Conservation (phyloP, 345 rosid genomes). For the Aurinia saxatilis region DNA sequence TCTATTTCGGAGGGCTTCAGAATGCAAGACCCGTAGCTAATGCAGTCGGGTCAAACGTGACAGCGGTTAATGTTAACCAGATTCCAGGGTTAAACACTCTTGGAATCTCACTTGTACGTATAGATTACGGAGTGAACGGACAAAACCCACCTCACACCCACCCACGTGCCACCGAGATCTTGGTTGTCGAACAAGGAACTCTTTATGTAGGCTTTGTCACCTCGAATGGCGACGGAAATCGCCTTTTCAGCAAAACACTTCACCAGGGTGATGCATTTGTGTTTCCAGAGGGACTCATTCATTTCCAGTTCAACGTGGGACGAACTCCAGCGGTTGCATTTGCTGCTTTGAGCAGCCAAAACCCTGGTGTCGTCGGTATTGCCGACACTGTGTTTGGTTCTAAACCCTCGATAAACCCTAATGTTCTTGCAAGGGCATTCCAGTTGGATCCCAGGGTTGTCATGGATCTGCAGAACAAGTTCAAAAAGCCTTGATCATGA, state of each 20-base stretch:
- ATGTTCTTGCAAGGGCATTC: conserved; percentile 14
- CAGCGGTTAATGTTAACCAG: too few species aligned
- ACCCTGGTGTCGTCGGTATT: conserved; percentile 2
- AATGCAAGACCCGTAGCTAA: too few species aligned
- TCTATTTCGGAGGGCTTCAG: too few species aligned
- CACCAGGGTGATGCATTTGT: conserved; percentile 3
- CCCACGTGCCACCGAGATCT: too few species aligned
- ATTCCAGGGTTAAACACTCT: too few species aligned
- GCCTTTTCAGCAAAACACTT: conserved; percentile 12
- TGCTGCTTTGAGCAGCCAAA: conserved; percentile 13
- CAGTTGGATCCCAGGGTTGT: neutral
- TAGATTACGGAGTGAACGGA: conserved; percentile 7
- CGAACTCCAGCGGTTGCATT: too few species aligned
- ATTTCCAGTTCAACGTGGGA: conserved; percentile 4
- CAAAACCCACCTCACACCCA: too few species aligned
- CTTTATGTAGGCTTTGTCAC: conserved; percentile 22
- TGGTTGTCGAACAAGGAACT: conserved; percentile 7
- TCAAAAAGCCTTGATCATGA: too few species aligned
- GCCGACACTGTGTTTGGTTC: conserved; percentile 20
- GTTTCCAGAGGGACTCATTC: conserved; percentile 18
- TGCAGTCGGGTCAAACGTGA: too few species aligned
- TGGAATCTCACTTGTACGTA: conserved; percentile 22
- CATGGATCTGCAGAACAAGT: conserved; percentile 2
- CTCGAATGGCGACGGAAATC: conserved; percentile 10
- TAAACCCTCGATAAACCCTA: neutral